Base-by-base conservation (phyloP, 225 moss, liverwort and hornwort genomes). In the Bryoerythrophyllum caledonicum region DNA sequence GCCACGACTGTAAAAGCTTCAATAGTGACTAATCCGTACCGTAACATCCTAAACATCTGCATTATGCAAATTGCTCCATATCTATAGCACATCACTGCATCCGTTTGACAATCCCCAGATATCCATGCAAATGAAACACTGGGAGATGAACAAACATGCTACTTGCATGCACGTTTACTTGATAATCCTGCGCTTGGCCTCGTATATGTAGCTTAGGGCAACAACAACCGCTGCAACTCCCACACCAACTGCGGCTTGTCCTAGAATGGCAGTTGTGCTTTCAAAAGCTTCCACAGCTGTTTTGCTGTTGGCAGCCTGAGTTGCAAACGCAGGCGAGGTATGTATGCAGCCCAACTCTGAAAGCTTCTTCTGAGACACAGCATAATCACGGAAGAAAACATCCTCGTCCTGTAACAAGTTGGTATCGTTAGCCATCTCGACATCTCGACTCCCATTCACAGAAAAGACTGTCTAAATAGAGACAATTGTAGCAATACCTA, bases 171-270 rank as follows among this genome's bases (percentile, higher is more conserved):
- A 67, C 7, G 61, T 57, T 77, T 69, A 88, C 80, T 85, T 88
- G 41, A 87, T 65, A 60, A 88, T 88, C 76, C 78, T 93, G 83
- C 91, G 91, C 76, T 89, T 91, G 38, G 82, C 84, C 74, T 91
- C 93, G 52, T 93, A 96, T 40, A 96, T 74, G 80, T 91, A 96
- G 72, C 95, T 91, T 14, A 93, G 83, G 52, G 77, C 83, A 35
- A 96, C 91, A 26, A 96, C 91, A 25, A 86, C 86, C 35, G 88
- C 91, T 53, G 93, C 91, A 76, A 96, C 91, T 41, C 87, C 93
- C 8, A 93, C 90, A 65, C 95, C 95, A 56, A 96, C 76, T 56
- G 93, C 83, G 34, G 95, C 93, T 75, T 96, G 95, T 51, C 88
- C 93, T 63, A 93, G 78, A 68, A 96, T 78, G 34, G 82, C 68